phyloP scores from a whole-genome alignment of 2,329 filamentous ascomycete species.

The Nigrospora sphaerica region DNA sequence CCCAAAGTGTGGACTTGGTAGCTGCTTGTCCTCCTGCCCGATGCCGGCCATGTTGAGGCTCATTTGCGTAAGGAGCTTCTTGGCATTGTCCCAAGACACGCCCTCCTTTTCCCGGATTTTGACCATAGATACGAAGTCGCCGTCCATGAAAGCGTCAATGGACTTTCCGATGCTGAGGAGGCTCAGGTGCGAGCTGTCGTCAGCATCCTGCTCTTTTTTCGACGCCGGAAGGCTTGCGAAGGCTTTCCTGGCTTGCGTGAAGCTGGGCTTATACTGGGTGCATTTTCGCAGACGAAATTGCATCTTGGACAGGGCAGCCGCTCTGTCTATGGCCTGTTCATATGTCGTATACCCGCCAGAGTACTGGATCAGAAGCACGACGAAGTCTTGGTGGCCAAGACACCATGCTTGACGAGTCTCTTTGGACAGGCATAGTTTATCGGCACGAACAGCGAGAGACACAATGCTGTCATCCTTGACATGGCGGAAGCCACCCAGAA shows the following conservation, averaged over 20 bases:
- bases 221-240: conserved; percentile 31
- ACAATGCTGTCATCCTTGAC: conserved; percentile 40
- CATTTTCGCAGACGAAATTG: conserved; percentile 65
- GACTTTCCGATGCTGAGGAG: conserved; percentile 66
- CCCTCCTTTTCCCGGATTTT: conserved; percentile 45
- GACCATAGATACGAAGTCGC: conserved; percentile 55
- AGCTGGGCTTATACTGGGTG: conserved; percentile 63
- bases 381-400: conserved; percentile 56
- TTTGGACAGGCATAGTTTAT: conserved; percentile 64
- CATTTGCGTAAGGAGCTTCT: conserved; percentile 24
- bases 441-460: conserved; percentile 61
- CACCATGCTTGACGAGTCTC: conserved; percentile 76
- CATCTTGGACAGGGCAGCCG: conserved; percentile 24
- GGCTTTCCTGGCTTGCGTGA: conserved; percentile 41
- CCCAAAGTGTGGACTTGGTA: no score
- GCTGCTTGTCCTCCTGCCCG: neutral
- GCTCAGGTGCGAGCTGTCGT: conserved; percentile 27
- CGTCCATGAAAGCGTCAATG: conserved; percentile 60
- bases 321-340: conserved; percentile 40
- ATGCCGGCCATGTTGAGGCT: neutral
- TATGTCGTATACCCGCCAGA: conserved; percentile 53
- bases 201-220: neutral
- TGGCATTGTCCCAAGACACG: conserved; percentile 63
- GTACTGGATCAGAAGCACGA: conserved; percentile 67
- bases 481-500: conserved; percentile 41